Percentiles rank a stretch among this genome's conserved stretches.
Conservation (phyloP, 495 filamentous ascomycete genomes). For the Penicillium verhagenii region DNA sequence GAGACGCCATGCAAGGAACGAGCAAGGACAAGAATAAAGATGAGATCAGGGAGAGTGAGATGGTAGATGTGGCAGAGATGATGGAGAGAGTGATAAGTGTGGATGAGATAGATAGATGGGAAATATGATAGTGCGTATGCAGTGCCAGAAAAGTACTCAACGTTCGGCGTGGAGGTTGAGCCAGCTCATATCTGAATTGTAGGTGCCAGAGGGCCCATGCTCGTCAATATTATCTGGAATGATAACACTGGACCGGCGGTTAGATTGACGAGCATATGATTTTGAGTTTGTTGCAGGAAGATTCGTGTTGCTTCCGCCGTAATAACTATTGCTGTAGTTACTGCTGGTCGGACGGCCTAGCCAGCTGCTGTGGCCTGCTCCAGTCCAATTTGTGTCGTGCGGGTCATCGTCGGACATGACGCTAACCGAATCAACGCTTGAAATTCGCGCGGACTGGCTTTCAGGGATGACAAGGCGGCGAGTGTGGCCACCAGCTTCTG, state of each 20-base stretch:
- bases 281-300: constrained; percentile 21
- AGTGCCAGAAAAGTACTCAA: constrained; percentile 15
- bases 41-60: not conserved
- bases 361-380: constrained; percentile 43
- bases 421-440: constrained; percentile 57
- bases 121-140: not conserved
- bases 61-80: not conserved
- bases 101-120: not conserved
- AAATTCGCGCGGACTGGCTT: constrained; percentile 62
- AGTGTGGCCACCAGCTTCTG: constrained; percentile 48
- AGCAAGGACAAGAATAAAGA: not conserved
- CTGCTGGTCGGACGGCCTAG: constrained; percentile 57
- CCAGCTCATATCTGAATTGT: constrained; percentile 72
- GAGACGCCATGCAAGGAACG: constrained; percentile 19
- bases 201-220: constrained; percentile 31
- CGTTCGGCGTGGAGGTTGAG: constrained; percentile 56
- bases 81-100: not conserved
- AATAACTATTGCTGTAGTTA: constrained; percentile 57
- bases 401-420: constrained; percentile 53
- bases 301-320: constrained; percentile 39
- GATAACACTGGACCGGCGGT: constrained; percentile 37
- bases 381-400: constrained; percentile 49
- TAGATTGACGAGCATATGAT: constrained; percentile 18
- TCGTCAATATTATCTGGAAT: constrained; percentile 43
- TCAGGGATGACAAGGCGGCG: constrained; percentile 48